A percentile compares a stretch with the other conserved stretches of the same genome.
phyloP scores from a whole-genome alignment of 2,329 filamentous ascomycete genomes.

The Mollisiaceae sp. region DNA sequence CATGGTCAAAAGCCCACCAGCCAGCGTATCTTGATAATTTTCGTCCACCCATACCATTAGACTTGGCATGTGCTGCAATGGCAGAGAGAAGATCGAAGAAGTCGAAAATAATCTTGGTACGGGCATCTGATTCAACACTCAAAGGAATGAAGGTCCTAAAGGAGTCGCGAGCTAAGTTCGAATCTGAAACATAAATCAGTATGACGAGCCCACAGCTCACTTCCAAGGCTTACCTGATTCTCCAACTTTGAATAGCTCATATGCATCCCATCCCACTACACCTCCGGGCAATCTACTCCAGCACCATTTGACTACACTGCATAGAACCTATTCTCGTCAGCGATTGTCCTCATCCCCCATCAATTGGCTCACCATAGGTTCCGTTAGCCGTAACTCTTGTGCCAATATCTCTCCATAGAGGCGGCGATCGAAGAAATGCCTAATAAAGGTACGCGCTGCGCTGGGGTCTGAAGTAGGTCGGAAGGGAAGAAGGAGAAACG shows the following conservation, averaged over 20 bases:
- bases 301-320: constrained; percentile 96
- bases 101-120: constrained; percentile 89
- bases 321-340: constrained; percentile 71
- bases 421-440: constrained; percentile 83
- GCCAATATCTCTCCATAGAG: constrained; percentile 72
- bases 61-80: constrained; percentile 90
- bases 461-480: constrained; percentile 91
- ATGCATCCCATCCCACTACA: constrained; percentile 95
- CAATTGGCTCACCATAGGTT: constrained; percentile 77
- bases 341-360: constrained; percentile 25
- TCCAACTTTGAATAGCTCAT: constrained; percentile 93
- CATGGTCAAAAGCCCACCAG: constrained; percentile 98
- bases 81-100: constrained; percentile 95
- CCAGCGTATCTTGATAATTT: constrained; percentile 95
- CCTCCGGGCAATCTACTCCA: constrained; percentile 92
- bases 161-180: constrained; percentile 86
- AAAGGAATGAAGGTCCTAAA: constrained; percentile 97
- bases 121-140: constrained; percentile 84
- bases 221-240: constrained; percentile 72
- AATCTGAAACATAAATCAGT: constrained; percentile 63
- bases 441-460: constrained; percentile 88
- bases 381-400: constrained; percentile 89
- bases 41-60: constrained; percentile 88
- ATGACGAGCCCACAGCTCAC: constrained; percentile 13
- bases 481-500: constrained; percentile 93